Conservation (phyloP, 495 filamentous ascomycete genomes). For the Neurospora sp. region DNA sequence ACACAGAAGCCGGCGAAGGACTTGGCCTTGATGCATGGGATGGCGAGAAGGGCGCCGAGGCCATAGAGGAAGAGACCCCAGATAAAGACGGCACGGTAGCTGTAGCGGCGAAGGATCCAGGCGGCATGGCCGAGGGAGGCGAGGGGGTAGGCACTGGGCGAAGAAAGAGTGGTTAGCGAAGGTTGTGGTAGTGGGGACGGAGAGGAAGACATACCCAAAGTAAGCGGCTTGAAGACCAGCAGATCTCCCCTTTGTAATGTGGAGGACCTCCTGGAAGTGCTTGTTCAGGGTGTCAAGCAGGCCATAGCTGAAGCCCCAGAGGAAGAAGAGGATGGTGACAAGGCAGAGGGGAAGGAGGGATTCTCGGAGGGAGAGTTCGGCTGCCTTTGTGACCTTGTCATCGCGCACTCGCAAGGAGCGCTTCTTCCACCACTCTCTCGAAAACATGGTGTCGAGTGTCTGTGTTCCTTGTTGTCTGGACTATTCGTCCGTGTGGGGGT, state of each 20-base stretch:
- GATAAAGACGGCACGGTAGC: constrained; percentile 54
- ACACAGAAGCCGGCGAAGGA: constrained; percentile 61
- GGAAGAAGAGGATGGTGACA: constrained; percentile 72
- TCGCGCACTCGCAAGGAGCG: constrained; percentile 32
- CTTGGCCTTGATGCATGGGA: constrained; percentile 42
- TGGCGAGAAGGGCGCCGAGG: constrained; percentile 41
- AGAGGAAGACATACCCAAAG: constrained; percentile 21
- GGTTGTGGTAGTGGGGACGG: neutral
- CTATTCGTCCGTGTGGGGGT: neutral
- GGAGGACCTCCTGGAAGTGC: constrained; percentile 34
- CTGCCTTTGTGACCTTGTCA: constrained; percentile 43
- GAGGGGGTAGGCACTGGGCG: constrained; percentile 42
- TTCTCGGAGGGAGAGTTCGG: constrained; percentile 47
- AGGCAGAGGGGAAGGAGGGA: constrained; percentile 41
- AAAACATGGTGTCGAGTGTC: constrained; percentile 16
- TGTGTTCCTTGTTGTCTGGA: neutral
- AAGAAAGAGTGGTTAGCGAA: neutral
- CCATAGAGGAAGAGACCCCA: constrained; percentile 24
- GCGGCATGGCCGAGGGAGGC: constrained; percentile 41
- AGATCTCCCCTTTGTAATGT: constrained; percentile 19
- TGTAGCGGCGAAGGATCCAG: constrained; percentile 55
- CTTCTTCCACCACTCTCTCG: constrained; percentile 22
- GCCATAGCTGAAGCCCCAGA: constrained; percentile 84
- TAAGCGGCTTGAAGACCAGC: constrained; percentile 30
- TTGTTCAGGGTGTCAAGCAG: constrained; percentile 42